Conservation (phyloP, 1,284 basidiomycete species). For the Flammula alnicola region DNA sequence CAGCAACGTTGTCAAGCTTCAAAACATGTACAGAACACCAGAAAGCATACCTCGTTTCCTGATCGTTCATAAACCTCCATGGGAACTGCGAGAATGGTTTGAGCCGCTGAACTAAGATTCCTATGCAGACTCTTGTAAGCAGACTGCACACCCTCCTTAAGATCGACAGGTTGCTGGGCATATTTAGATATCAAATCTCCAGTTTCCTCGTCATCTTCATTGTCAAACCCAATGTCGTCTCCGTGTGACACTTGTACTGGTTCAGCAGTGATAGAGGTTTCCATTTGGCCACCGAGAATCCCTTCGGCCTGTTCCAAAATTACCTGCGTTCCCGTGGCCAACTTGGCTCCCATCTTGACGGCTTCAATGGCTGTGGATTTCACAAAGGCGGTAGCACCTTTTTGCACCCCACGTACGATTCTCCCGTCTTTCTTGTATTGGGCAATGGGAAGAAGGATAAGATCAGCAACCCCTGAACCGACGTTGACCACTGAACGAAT, state of each 20-base stretch:
- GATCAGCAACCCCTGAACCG: conserved; percentile 93
- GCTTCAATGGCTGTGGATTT: conserved; percentile 94
- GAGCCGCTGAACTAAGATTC: conserved; percentile 92
- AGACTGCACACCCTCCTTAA: conserved; percentile 87
- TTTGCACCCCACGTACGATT: conserved; percentile 92
- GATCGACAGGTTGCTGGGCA: conserved; percentile 85
- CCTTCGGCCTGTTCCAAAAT: conserved; percentile 95
- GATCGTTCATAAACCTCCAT: conserved; percentile 98
- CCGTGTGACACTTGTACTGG: conserved; percentile 55
- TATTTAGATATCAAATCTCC: conserved; percentile 81
- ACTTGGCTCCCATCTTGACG: conserved; percentile 90
- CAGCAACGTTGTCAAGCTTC: background rate
- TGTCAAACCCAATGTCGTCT: conserved; percentile 32
- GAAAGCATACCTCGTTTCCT: conserved; percentile 74
- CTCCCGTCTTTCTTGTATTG: conserved; percentile 97
- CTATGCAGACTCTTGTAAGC: conserved; percentile 86
- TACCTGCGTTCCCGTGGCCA: conserved; percentile 97
- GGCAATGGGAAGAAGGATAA: conserved; percentile 93
- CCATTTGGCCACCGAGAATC: conserved; percentile 85
- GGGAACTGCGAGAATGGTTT: conserved; percentile 97
- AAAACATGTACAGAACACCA: background rate
- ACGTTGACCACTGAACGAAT: conserved; percentile 97
- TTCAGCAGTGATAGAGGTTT: conserved; percentile 67
- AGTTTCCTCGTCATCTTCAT: conserved; percentile 50
- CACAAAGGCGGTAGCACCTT: conserved; percentile 91